These are phyloP conservation scores for Fusarium sp. DNA, from an alignment of 2,329 filamentous ascomycete species.

Conservation along the genomic window DNA sequence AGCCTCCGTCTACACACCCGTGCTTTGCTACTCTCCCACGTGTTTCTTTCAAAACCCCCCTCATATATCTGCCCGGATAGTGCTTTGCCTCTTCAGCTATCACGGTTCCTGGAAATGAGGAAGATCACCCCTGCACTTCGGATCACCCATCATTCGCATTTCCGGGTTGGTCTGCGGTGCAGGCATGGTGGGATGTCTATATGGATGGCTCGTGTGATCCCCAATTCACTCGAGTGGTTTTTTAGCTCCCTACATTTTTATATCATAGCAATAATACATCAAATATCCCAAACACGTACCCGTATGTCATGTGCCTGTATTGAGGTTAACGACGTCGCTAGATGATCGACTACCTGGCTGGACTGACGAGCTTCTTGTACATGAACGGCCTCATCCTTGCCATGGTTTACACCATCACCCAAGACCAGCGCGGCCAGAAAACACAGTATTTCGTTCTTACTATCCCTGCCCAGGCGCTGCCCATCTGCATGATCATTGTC, in stretches of 20 bases:
- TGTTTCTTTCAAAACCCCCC: constrained; percentile 44
- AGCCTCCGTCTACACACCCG: constrained; percentile 53
- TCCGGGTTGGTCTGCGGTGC: constrained; percentile 69
- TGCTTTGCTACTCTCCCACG: constrained; percentile 26
- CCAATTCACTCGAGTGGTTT: constrained; percentile 67
- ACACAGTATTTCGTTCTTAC: constrained; percentile 83
- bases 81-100: constrained; percentile 70
- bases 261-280: constrained; percentile 36
- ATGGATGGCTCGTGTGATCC: constrained; percentile 72
- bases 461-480: constrained; percentile 82
- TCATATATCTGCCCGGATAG: constrained; percentile 84
- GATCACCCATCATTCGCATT: constrained; percentile 72
- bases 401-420: constrained; percentile 82
- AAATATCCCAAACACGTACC: constrained; percentile 15
- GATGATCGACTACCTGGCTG: constrained; percentile 45
- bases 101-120: constrained; percentile 86
- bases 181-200: constrained; percentile 78
- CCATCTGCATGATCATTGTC: constrained; percentile 79
- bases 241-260: constrained; percentile 67
- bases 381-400: constrained; percentile 76
- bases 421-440: constrained; percentile 82
- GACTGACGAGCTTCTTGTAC: constrained; percentile 54
- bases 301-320: constrained; percentile 11
- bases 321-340: constrained; percentile 39
- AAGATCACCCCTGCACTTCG: constrained; percentile 76